Conservation (phyloP, 2,329 filamentous ascomycete genomes). For the Fusarium musae region DNA sequence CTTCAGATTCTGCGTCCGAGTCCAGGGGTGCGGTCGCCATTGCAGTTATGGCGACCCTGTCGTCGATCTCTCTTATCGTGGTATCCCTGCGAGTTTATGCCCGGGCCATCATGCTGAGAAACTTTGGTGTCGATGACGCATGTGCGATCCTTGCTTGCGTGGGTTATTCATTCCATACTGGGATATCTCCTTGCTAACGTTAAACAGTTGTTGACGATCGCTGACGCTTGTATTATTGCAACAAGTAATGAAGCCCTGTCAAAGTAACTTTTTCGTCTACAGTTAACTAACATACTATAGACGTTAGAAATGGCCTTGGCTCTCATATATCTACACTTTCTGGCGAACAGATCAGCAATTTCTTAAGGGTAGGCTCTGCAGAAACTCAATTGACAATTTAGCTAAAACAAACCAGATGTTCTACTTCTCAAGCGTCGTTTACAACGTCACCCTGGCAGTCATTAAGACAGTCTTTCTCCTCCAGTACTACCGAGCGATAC, state of each 20-base stretch:
- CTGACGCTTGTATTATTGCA: not conserved
- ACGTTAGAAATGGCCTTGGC: not conserved
- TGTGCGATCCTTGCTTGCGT: not conserved
- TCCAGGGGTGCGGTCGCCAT: not conserved
- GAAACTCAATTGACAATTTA: too few relatives aligned
- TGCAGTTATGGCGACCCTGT: not conserved
- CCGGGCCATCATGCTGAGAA: not conserved
- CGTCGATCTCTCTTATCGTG: not conserved
- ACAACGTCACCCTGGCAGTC: not conserved
- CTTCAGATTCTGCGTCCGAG: not conserved
- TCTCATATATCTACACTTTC: not conserved
- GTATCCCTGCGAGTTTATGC: not conserved
- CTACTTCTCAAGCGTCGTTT: not conserved
- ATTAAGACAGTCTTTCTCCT: not conserved
- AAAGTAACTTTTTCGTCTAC: accelerated
- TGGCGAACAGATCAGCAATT: not conserved
- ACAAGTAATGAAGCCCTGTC: accelerated
- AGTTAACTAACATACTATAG: not conserved
- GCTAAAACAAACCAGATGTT: not conserved
- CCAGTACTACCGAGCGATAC: not conserved
- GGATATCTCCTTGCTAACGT: not conserved
- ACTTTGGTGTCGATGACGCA: not conserved
- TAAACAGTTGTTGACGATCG: not conserved
- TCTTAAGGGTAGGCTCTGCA: not conserved
- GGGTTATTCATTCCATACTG: not conserved